These are phyloP conservation scores for Phytophthora meadii DNA, from an alignment of 352 stramenopile species.

Conservation along the genomic window DNA sequence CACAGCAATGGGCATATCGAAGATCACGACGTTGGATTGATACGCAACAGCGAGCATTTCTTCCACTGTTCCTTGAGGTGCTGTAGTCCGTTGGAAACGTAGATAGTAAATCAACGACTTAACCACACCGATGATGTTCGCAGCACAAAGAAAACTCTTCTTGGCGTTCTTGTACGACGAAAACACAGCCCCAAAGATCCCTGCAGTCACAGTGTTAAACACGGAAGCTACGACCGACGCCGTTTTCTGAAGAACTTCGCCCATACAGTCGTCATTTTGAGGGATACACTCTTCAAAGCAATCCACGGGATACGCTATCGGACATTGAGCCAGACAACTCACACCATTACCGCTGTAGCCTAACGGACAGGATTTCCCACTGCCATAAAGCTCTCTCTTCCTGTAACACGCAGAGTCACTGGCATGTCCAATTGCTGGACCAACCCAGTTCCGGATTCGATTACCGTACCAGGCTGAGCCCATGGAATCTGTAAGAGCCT, in stretches of 20 bases:
- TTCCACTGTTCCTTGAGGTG: constrained; percentile 26
- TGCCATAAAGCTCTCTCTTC: constrained; percentile 25
- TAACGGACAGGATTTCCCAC: constrained; percentile 24
- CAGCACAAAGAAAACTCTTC: constrained; percentile 36
- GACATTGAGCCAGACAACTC: constrained; percentile 49
- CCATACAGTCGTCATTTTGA: constrained; percentile 50
- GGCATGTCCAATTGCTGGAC: constrained; percentile 27
- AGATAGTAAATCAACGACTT: constrained; percentile 41
- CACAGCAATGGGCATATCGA: constrained; percentile 34
- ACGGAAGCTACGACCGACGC: constrained; percentile 38
- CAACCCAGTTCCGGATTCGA: constrained; percentile 45
- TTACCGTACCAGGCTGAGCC: constrained; percentile 31
- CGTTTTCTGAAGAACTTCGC: constrained; percentile 45
- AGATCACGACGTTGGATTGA: constrained; percentile 36
- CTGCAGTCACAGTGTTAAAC: constrained; percentile 46
- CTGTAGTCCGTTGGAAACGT: constrained; percentile 19
- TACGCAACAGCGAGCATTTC: constrained; percentile 38
- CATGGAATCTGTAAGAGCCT: constrained; percentile 33
- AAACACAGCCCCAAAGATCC: constrained; percentile 48
- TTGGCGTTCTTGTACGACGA: constrained; percentile 39
- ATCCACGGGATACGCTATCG: constrained; percentile 64
- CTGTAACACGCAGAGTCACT: constrained; percentile 41
- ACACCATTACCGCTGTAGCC: constrained; percentile 29
- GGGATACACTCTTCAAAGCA: constrained; percentile 68
- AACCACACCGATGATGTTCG: constrained; percentile 33